These are phyloP conservation scores for Gossypium gossypioides DNA, from an alignment of 441 rosid genomes.

Conservation along the genomic window DNA sequence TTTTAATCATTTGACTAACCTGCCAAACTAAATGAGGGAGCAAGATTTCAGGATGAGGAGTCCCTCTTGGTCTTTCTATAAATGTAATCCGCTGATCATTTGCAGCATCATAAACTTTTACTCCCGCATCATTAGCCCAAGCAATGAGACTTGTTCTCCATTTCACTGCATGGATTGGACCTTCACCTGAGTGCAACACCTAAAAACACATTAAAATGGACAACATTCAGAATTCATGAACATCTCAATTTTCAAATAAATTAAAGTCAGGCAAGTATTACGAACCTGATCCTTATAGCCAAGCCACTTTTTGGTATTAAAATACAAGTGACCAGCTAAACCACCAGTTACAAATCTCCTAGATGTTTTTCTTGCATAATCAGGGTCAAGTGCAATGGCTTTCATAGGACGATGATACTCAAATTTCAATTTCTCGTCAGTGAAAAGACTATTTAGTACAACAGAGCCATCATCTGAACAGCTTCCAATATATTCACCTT, in stretches of 20 bases:
- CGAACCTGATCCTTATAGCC: conserved; percentile 83
- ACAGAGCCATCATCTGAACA: conserved; percentile 98
- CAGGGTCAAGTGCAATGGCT: conserved; percentile 87
- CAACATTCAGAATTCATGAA: conserved; percentile 13
- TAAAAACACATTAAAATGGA: conserved; percentile 21
- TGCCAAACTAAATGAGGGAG: conserved; percentile 98
- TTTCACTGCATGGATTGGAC: conserved; percentile 86
- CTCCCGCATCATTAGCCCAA: conserved; percentile 98
- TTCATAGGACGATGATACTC: conserved; percentile 97
- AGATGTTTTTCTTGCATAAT: conserved; percentile 57
- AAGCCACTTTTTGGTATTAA: conserved; percentile 83
- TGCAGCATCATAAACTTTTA: conserved; percentile 88
- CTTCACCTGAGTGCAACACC: conserved; percentile 97
- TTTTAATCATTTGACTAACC: conserved; percentile 36
- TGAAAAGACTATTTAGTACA: conserved; percentile 81
- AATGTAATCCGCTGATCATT: conserved; percentile 84
- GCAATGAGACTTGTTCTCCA: conserved; percentile 94
- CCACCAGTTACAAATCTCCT: conserved; percentile 94
- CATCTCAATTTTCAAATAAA: conserved; percentile 1
- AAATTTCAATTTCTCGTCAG: conserved; percentile 78
- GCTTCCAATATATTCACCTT: conserved; percentile 92
- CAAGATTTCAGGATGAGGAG: conserved; percentile 85
- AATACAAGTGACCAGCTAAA: conserved; percentile 79
- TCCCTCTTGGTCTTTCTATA: conserved; percentile 86
- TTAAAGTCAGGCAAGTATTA: conserved; percentile 1